Evolutionary conservation across 2,329 filamentous ascomycete species (phyloP).

Genomic region (Colletotrichum lini): DNA sequence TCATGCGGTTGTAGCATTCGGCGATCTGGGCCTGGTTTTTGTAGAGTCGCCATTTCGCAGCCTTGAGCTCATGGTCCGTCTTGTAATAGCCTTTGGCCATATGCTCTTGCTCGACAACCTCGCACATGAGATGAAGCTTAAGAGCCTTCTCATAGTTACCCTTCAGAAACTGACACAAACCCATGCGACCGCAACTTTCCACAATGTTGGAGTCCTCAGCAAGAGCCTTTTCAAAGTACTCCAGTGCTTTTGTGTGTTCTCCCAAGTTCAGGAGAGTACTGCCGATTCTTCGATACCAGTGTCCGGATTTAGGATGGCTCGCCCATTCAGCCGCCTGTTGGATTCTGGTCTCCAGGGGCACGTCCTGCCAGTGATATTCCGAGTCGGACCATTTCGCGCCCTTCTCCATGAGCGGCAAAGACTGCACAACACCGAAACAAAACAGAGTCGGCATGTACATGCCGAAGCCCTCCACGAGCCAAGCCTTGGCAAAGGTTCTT

Average conservation of each 20-base stretch:
- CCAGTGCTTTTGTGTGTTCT: slow-evolving; percentile 53
- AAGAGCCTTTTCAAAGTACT: slow-evolving; percentile 55
- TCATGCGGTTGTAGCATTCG: slow-evolving; percentile 53
- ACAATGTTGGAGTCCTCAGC: slow-evolving; percentile 55
- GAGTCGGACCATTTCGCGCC: slow-evolving; percentile 56
- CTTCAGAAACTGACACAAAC: slow-evolving; percentile 56
- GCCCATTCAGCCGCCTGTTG: slow-evolving; percentile 56
- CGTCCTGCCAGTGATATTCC: slow-evolving; percentile 54
- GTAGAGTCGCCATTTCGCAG: slow-evolving; percentile 57
- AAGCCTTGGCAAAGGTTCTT: slow-evolving; percentile 55
- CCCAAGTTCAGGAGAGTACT: slow-evolving; percentile 57
- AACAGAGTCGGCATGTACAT: slow-evolving; percentile 57
- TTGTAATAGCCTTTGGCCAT: slow-evolving; percentile 47
- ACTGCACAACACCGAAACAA: slow-evolving; percentile 61
- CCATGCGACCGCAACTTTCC: slow-evolving; percentile 58
- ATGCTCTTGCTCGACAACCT: slow-evolving; percentile 51
- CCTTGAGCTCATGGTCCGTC: slow-evolving; percentile 45
- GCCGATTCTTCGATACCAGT: slow-evolving; percentile 57
- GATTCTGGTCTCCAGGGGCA: slow-evolving; percentile 53
- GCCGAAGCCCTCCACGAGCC: slow-evolving; percentile 53
- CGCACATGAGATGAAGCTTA: slow-evolving; percentile 54
- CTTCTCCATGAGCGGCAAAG: slow-evolving; percentile 56
- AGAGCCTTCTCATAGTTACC: slow-evolving; percentile 54
- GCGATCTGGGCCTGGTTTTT: slow-evolving; percentile 58
- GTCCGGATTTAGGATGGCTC: slow-evolving; percentile 51